Percentiles rank a stretch among this genome's conserved stretches.
Conservation (phyloP, 768 basidiomycete genomes). For the Chlorophyllum brunneum region DNA sequence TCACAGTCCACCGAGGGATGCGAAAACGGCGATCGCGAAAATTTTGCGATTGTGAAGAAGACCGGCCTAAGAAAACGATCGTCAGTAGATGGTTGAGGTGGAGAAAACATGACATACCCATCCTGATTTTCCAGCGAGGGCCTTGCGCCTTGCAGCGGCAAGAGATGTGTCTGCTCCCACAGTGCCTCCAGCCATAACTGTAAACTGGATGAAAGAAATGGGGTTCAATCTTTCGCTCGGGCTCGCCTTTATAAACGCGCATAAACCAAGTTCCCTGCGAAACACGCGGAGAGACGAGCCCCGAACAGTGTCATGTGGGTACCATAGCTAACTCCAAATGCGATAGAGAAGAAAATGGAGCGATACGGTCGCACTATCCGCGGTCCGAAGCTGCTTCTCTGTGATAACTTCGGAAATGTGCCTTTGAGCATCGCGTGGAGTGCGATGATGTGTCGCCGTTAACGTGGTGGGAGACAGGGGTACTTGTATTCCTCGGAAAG, state of each 20-base stretch:
- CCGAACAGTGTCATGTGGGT: neutral
- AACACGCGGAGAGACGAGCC: neutral
- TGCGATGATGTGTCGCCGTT: neutral
- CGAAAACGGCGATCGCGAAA: constrained; percentile 70
- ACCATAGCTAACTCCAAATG: neutral
- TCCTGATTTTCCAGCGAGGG: constrained; percentile 62
- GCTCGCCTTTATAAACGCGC: constrained; percentile 5
- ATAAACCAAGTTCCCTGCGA: constrained; percentile 1
- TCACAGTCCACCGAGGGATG: constrained; percentile 73
- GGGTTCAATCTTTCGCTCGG: neutral
- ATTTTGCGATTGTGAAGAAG: constrained; percentile 62
- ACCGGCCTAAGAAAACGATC: constrained; percentile 40
- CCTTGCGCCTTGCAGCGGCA: constrained; percentile 44
- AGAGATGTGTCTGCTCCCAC: constrained; percentile 25
- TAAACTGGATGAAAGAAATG: constrained; percentile 10
- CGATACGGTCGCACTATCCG: neutral
- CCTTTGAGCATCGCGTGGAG: neutral
- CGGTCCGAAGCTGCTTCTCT: neutral
- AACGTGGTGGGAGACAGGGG: neutral
- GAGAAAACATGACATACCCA: constrained; percentile 42
- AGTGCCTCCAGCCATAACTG: constrained; percentile 44
- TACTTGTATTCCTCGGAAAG: too few species aligned
- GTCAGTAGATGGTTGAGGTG: neutral
- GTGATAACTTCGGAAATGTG: neutral
- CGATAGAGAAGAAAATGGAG: neutral